Percentiles rank a stretch among this genome's conserved stretches.
These are phyloP conservation scores for Trichoderma citrinoviride DNA, from an alignment of 2,329 filamentous ascomycete species.

Conservation along the genomic window DNA sequence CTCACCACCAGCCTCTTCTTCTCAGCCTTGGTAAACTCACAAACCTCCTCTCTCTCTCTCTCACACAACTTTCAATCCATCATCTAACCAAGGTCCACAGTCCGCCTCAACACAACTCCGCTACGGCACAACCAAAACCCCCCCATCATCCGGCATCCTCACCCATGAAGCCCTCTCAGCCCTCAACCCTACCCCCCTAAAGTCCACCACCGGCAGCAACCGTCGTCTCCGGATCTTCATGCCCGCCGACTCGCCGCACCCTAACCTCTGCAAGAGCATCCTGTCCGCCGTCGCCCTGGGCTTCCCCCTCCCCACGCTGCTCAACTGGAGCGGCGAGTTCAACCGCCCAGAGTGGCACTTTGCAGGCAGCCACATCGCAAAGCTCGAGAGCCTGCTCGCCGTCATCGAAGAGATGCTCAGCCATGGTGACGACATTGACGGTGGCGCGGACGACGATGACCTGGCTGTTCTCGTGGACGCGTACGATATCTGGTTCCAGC, in stretches of 20 bases:
- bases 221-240: constrained; percentile 39
- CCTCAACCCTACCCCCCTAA: background rate
- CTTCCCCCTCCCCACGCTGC: constrained; percentile 37
- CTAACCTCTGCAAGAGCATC: constrained; percentile 41
- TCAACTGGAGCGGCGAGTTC: constrained; percentile 41
- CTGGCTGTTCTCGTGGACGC: constrained; percentile 39
- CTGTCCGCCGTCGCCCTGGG: constrained; percentile 40
- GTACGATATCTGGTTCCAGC: constrained; percentile 42
- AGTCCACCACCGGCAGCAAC: background rate
- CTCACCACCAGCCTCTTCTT: constrained; percentile 2
- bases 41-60: background rate
- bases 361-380: constrained; percentile 39
- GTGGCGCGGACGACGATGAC: constrained; percentile 2
- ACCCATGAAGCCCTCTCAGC: background rate
- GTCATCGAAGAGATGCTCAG: constrained; percentile 29
- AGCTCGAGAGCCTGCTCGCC: constrained; percentile 33
- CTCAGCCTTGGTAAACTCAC: background rate
- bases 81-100: background rate
- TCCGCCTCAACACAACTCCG: background rate
- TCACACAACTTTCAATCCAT: background rate
- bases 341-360: constrained; percentile 40
- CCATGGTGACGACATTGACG: background rate
- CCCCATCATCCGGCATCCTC: background rate
- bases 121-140: background rate
- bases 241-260: constrained; percentile 37